phyloP scores from a whole-genome alignment of 2,329 filamentous ascomycete species.

The Paraphoma chrysanthemicola region DNA sequence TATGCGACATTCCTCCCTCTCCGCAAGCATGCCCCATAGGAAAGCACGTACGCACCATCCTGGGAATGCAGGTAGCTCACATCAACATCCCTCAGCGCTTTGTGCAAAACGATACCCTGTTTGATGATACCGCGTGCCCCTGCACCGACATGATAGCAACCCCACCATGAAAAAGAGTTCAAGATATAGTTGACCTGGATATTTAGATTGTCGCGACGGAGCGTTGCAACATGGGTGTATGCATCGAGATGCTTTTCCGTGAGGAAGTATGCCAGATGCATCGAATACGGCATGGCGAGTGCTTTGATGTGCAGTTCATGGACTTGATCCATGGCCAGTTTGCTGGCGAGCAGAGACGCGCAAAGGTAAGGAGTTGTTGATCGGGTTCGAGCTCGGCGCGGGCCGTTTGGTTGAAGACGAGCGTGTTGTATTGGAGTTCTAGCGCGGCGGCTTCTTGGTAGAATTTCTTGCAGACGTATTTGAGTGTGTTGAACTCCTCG shows the following conservation, averaged over 20 bases:
- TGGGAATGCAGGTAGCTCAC: background rate
- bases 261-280: background rate
- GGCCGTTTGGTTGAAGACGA: background rate
- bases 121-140: background rate
- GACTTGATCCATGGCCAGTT: background rate
- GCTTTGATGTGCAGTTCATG: conserved; percentile 1
- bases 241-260: background rate
- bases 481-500: background rate
- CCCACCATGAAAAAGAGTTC: background rate
- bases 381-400: background rate
- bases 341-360: background rate
- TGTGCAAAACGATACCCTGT: background rate
- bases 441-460: background rate
- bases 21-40: background rate
- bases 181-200: background rate
- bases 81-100: background rate
- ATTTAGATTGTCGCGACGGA: background rate
- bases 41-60: background rate
- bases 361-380: background rate
- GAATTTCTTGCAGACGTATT: background rate
- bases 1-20: background rate
- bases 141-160: background rate
- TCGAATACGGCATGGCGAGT: background rate
- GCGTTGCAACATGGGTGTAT: background rate
- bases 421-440: background rate